Evolutionary conservation across 805 yeast genomes (phyloP).

Genomic region (Aciculoconidium aculeatum): DNA sequence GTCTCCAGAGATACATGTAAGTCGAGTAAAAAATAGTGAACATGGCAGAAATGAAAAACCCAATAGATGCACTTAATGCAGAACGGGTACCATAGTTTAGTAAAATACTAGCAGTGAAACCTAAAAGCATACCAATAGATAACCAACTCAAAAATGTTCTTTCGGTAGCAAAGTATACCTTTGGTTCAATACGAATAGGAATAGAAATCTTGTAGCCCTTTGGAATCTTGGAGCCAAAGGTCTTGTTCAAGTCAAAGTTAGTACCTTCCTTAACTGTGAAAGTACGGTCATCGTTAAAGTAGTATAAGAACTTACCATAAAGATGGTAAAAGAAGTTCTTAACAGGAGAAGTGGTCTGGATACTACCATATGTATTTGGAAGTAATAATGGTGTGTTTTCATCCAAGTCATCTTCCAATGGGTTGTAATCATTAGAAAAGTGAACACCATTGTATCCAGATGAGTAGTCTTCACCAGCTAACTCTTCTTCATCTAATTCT

Average conservation of each 20-base stretch:
- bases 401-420: conserved; percentile 47
- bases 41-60: conserved; percentile 78
- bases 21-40: conserved; percentile 69
- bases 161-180: conserved; percentile 98
- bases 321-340: conserved; percentile 24
- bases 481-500: conserved; percentile 65
- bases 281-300: conserved; percentile 40
- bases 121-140: conserved; percentile 80
- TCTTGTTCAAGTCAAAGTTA: conserved; percentile 36
- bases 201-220: conserved; percentile 85
- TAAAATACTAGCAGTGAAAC: conserved; percentile 83
- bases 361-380: conserved; percentile 27
- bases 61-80: conserved; percentile 76
- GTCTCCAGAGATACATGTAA: conserved; percentile 74
- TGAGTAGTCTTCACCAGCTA: conserved; percentile 34
- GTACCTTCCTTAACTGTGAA: conserved; percentile 41
- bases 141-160: conserved; percentile 93
- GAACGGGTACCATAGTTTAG: conserved; percentile 76
- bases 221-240: conserved; percentile 61
- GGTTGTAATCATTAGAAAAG: conserved; percentile 40
- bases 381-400: conserved; percentile 39
- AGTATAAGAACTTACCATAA: conserved; percentile 34
- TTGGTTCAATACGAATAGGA: conserved; percentile 96
- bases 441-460: conserved; percentile 32
- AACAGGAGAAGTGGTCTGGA: conserved; percentile 25